phyloP scores from a whole-genome alignment of 2,329 filamentous ascomycete genomes.

The Xylaria hypoxylon region DNA sequence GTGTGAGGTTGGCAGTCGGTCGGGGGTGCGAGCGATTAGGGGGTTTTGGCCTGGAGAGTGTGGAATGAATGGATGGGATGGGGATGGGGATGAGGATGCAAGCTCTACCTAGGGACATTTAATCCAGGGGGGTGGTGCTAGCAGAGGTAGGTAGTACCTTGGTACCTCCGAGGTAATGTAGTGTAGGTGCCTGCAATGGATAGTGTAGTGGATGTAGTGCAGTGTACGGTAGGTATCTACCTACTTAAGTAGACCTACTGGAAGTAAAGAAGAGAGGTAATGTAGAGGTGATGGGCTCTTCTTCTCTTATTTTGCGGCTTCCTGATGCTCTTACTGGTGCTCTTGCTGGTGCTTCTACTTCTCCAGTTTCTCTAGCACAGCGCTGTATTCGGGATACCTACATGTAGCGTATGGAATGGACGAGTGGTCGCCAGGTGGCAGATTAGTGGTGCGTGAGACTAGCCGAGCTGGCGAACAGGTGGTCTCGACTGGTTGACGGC shows the following conservation, averaged over 20 bases:
- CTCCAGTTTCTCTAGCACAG: neutral
- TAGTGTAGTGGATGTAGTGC: too few relatives aligned
- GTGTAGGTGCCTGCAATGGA: slow-evolving; percentile 27
- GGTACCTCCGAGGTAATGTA: too few relatives aligned
- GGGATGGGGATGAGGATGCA: slow-evolving; percentile 41
- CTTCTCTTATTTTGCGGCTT: too few relatives aligned
- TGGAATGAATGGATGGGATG: slow-evolving; percentile 31
- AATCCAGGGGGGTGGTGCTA: slow-evolving; percentile 29
- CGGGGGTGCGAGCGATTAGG: slow-evolving; percentile 48
- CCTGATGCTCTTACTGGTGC: too few relatives aligned
- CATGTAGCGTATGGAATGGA: neutral
- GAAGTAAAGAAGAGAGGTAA: too few relatives aligned
- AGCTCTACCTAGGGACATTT: slow-evolving; percentile 46
- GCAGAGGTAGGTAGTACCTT: slow-evolving; percentile 33
- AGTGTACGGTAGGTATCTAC: too few relatives aligned
- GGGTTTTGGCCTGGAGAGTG: slow-evolving; percentile 41
- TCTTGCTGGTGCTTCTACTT: slow-evolving; percentile 5
- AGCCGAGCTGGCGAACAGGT: slow-evolving; percentile 2
- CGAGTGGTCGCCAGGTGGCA: slow-evolving; percentile 16
- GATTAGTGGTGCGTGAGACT: neutral
- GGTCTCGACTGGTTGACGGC: neutral
- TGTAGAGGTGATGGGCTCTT: neutral
- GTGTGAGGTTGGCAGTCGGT: slow-evolving; percentile 50
- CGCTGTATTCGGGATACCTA: neutral
- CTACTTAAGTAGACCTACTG: too few relatives aligned